Evolutionary conservation across 1,284 basidiomycete genomes (phyloP), one percentile per base, ranked within the genome.

Genomic region (Anthracocystis walkeri): DNA sequence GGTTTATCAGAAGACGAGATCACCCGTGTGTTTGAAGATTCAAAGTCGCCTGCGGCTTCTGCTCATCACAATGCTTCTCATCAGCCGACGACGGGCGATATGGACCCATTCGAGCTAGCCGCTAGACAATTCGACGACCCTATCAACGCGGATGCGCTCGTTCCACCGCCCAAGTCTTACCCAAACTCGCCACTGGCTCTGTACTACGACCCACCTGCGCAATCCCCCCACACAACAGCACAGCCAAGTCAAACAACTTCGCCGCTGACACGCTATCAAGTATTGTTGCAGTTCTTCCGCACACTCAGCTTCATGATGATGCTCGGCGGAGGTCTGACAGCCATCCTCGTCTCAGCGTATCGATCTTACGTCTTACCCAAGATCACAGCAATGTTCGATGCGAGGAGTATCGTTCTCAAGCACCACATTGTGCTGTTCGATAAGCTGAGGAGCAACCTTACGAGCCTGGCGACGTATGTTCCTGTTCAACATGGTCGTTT

Each of bases 131-230:
- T 84, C 53, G 79, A 82, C 57, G 67, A 74, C 16, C 81, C 81
- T 0, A 61, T 81, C 58, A 54, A 74, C 25, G 56, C 72, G 53
- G 57, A 65, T 50, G 14, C 56, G 6, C 42, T 64, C 25, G 60
- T 52, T 0, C 59, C 65, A 5, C 80, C 80, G 11, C 63, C 73
- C 2, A 65, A 65, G 25, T 75, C 78, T 8, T 84, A 84, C 35
- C 82, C 82, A 2, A 74, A 65, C 53, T 79, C 77, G n/a, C 82
- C 82, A 2, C 62, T 83, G 2, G 80, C 80, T 1, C 69, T 83
- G 21, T 83, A 84, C 75, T 73, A 77, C 57, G 69, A 69, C 48
- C 58, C 73, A 10, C 63, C 73, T 4, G 11, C 25, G 11, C 35
- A 25, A 12, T 1, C 44, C 5, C 27, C 40, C 1, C 56, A 49